Conservation (phyloP, 2,329 filamentous ascomycete species). For the Penicillium sp. region DNA sequence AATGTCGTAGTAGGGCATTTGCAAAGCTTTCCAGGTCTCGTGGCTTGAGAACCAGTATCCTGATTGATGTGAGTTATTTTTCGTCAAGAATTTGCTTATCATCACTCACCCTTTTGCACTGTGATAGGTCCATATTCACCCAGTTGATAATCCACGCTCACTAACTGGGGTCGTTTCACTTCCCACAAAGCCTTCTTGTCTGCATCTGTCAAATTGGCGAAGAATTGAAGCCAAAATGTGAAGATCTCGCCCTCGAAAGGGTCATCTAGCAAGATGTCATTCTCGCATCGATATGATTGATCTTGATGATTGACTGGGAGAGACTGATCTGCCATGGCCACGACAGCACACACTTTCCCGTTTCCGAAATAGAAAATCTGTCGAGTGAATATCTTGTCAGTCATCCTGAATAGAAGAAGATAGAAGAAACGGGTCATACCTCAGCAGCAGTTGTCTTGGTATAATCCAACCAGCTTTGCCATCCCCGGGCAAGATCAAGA, state of each 20-base stretch:
- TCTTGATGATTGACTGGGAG: constrained; percentile 28
- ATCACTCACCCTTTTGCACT: constrained; percentile 38
- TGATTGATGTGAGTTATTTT: not conserved
- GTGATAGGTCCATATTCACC: constrained; percentile 44
- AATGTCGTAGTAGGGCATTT: constrained; percentile 47
- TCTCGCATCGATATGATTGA: constrained; percentile 42
- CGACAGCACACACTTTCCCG: constrained; percentile 46
- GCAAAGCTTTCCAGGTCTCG: constrained; percentile 46
- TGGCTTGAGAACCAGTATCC: constrained; percentile 46
- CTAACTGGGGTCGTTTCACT: constrained; percentile 41
- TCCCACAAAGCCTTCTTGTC: constrained; percentile 43
- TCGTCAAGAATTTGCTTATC: not conserved
- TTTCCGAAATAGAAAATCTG: constrained; percentile 41
- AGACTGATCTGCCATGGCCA: constrained; percentile 38
- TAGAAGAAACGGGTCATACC: constrained; percentile 6
- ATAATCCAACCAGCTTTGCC: constrained; percentile 47
- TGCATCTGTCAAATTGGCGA: constrained; percentile 31
- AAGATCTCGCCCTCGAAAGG: constrained; percentile 49
- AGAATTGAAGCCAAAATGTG: constrained; percentile 46
- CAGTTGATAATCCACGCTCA: constrained; percentile 40
- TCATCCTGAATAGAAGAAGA: not conserved
- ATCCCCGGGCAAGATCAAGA: constrained; percentile 34
- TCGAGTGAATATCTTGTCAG: not conserved
- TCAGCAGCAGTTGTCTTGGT: constrained; percentile 39
- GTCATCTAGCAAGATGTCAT: constrained; percentile 38